Percentiles rank a stretch among this genome's conserved stretches.
Evolutionary conservation across 2,329 filamentous ascomycete genomes (phyloP).

Genomic region (Phaeosphaeriaceae sp.): DNA sequence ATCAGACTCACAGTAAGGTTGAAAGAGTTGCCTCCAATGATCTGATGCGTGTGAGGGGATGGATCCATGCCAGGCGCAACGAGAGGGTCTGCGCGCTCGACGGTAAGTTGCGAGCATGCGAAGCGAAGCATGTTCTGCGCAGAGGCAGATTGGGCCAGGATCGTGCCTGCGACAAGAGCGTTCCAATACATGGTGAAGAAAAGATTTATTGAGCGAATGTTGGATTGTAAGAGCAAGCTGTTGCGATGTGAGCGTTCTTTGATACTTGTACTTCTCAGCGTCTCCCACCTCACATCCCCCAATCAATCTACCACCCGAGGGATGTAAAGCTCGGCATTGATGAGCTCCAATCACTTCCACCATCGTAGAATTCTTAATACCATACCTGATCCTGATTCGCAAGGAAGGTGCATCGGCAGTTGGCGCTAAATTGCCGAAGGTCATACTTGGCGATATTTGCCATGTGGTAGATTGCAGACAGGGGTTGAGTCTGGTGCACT

Average conservation of each 20-base stretch:
- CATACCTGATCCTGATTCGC: constrained; percentile 19
- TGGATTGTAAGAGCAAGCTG: constrained; percentile 1
- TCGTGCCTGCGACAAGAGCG: constrained; percentile 25
- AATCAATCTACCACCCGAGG: constrained; percentile 1
- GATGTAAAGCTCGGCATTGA: background rate
- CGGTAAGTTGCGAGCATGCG: constrained; percentile 41
- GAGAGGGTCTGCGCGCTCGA: constrained; percentile 63
- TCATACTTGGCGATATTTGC: constrained; percentile 7
- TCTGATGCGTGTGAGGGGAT: constrained; percentile 41
- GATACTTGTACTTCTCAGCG: constrained; percentile 13
- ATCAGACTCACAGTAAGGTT: constrained; percentile 31
- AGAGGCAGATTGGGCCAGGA: constrained; percentile 31
- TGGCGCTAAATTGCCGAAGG: constrained; percentile 26
- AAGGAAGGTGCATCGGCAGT: constrained; percentile 17
- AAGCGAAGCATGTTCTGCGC: constrained; percentile 46
- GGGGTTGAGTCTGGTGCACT: background rate
- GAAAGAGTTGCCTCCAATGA: constrained; percentile 43
- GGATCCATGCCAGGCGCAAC: constrained; percentile 35
- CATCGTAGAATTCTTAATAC: constrained; percentile 8
- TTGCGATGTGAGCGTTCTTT: background rate
- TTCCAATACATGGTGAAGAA: constrained; percentile 31
- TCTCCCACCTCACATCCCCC: too few relatives aligned
- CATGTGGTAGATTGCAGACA: constrained; percentile 6
- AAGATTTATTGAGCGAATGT: background rate
- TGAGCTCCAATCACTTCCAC: constrained; percentile 6